Evolutionary conservation across 371 early-diverging fungal genomes (phyloP).

Genomic region (Phascolomyces articulosus): DNA sequence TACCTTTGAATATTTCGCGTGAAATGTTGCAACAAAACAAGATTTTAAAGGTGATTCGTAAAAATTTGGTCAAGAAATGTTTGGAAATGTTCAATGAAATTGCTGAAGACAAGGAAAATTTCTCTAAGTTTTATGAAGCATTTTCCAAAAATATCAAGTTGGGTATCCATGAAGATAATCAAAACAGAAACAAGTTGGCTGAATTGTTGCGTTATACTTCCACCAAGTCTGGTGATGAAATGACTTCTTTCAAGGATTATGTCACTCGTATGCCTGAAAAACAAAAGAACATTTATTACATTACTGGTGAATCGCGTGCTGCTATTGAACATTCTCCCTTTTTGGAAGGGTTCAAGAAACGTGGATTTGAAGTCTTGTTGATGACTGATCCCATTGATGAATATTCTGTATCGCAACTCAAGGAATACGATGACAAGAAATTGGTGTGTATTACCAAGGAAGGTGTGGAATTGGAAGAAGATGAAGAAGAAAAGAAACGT

Average conservation of each 20-base stretch:
- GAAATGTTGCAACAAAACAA: constrained; percentile 86
- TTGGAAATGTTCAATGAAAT: constrained; percentile 78
- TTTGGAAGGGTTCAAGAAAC: constrained; percentile 97
- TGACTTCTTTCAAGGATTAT: constrained; percentile 79
- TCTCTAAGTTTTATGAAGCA: constrained; percentile 71
- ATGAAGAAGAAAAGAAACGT: constrained; percentile 92
- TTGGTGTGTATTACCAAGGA: constrained; percentile 98
- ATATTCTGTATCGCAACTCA: constrained; percentile 96
- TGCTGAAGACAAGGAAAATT: constrained; percentile 71
- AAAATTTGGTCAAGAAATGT: constrained; percentile 82
- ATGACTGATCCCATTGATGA: constrained; percentile 96
- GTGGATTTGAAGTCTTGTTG: constrained; percentile 95
- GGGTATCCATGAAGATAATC: constrained; percentile 75
- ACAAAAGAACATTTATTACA: constrained; percentile 93
- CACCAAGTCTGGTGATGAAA: constrained; percentile 65
- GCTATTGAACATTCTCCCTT: constrained; percentile 97
- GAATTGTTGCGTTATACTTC: constrained; percentile 78
- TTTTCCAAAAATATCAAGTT: constrained; percentile 76
- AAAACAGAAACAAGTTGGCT: constrained; percentile 67
- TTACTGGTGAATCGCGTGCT: constrained; percentile 95
- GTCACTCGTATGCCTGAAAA: constrained; percentile 79
- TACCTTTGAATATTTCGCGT: constrained; percentile 90
- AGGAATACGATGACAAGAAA: constrained; percentile 98
- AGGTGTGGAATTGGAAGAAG: constrained; percentile 97
- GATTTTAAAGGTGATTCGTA: constrained; percentile 78